phyloP scores from a whole-genome alignment of 768 basidiomycete genomes.

The Pisolithus marmoratus region DNA sequence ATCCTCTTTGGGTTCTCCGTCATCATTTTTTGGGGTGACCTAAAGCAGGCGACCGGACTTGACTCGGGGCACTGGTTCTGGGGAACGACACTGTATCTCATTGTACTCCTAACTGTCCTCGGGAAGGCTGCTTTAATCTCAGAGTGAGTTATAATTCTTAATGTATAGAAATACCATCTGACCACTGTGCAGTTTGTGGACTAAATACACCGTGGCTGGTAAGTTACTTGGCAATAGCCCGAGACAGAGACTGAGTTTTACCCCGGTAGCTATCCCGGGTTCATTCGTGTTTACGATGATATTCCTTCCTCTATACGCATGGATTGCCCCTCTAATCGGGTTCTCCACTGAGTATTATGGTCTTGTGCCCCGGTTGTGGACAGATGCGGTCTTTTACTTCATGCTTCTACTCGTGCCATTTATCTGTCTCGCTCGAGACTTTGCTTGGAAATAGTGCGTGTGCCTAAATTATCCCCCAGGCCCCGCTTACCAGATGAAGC shows the following conservation, averaged over 20 bases:
- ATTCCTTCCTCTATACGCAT: conserved; percentile 86
- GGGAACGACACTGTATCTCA: conserved; percentile 95
- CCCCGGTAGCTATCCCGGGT: conserved; percentile 78
- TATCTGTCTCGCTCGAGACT: conserved; percentile 81
- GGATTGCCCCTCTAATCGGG: conserved; percentile 77
- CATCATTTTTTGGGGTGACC: conserved; percentile 88
- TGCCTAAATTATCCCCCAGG: conserved; percentile 1
- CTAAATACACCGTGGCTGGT: conserved; percentile 96
- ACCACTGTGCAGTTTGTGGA: conserved; percentile 74
- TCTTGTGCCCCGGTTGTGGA: conserved; percentile 88
- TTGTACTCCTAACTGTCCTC: conserved; percentile 88
- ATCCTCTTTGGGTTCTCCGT: conserved; percentile 84
- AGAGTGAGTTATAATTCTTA: conserved; percentile 60
- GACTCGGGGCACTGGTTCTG: conserved; percentile 98
- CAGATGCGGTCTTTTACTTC: conserved; percentile 84
- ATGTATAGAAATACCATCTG: neutral
- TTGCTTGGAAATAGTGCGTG: conserved; percentile 92
- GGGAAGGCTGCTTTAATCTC: conserved; percentile 97
- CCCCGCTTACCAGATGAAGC: conserved; percentile 1
- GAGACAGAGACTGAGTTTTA: conserved; percentile 3
- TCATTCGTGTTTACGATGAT: conserved; percentile 97
- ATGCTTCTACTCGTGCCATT: conserved; percentile 78
- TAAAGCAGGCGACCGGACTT: conserved; percentile 72
- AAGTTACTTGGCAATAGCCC: conserved; percentile 14
- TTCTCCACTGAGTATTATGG: conserved; percentile 90